These are phyloP conservation scores for Emergomyces pasteurianus DNA, from an alignment of 2,329 filamentous ascomycete genomes.

Conservation along the genomic window DNA sequence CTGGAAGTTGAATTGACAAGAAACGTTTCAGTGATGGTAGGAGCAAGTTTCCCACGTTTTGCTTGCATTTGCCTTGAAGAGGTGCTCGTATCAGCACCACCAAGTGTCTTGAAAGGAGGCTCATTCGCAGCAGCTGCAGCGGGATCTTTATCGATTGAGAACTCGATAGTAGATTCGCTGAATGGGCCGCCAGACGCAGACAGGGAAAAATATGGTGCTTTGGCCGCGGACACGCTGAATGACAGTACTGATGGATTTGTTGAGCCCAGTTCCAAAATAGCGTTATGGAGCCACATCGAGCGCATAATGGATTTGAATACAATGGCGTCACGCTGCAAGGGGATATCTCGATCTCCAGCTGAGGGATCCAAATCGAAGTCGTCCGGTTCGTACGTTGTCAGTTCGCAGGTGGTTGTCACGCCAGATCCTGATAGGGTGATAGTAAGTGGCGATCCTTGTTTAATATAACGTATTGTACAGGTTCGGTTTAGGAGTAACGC, in stretches of 20 bases:
- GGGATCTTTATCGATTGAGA: conserved; percentile 37
- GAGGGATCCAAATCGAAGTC: conserved; percentile 44
- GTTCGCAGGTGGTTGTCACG: conserved; percentile 77
- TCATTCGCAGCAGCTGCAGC: conserved; percentile 15
- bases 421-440: conserved; percentile 77
- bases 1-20: conserved; percentile 43
- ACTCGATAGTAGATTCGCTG: conserved; percentile 50
- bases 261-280: conserved; percentile 42
- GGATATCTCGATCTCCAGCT: conserved; percentile 46
- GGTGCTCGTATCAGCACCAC: conserved; percentile 22
- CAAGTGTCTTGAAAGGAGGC: conserved; percentile 21
- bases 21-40: conserved; percentile 40
- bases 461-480: conserved; percentile 68
- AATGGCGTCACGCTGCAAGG: conserved; percentile 68
- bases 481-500: conserved; percentile 73
- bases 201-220: conserved; percentile 61
- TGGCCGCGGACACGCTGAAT: conserved; percentile 49
- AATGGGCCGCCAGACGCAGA: conserved; percentile 49
- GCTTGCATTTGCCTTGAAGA: conserved; percentile 19
- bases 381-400: conserved; percentile 77
- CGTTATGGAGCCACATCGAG: conserved; percentile 40
- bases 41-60: conserved; percentile 26
- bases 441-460: conserved; percentile 64
- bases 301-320: conserved; percentile 91
- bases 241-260: conserved; percentile 63